phyloP scores from a whole-genome alignment of 176 grass and related monocot genomes.

The Cenchrus americanus region DNA sequence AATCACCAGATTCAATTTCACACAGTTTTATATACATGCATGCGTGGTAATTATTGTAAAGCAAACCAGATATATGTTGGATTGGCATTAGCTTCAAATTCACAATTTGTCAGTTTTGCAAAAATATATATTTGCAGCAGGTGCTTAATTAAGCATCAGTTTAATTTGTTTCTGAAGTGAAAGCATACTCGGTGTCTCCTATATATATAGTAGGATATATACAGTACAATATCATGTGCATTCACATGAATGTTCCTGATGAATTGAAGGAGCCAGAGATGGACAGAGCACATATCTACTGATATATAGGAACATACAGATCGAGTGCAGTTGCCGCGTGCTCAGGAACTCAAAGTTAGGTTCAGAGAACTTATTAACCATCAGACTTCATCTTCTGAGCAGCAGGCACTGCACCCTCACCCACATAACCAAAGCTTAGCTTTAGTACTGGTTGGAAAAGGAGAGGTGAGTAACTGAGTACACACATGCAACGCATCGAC shows the following conservation, averaged over 20 bases:
- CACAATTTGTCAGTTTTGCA: neutral
- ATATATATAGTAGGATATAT: neutral
- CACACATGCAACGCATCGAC: conserved; percentile 20
- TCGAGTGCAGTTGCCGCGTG: neutral
- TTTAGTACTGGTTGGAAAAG: conserved; percentile 22
- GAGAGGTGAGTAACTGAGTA: neutral
- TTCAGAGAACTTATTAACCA: conserved; percentile 37
- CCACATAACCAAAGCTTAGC: conserved; percentile 3
- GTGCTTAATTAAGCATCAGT: neutral
- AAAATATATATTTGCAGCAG: neutral
- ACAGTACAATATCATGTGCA: neutral
- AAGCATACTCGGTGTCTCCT: neutral
- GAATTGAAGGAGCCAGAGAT: neutral
- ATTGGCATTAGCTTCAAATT: neutral
- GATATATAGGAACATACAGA: neutral
- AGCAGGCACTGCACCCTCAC: neutral
- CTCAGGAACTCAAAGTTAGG: neutral
- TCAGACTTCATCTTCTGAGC: conserved; percentile 2
- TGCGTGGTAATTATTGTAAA: neutral
- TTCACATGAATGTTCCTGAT: neutral
- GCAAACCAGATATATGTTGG: neutral
- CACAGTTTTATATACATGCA: neutral
- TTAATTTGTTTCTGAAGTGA: neutral
- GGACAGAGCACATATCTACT: conserved; percentile 4
- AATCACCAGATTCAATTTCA: neutral